A percentile compares a stretch with the other conserved stretches of the same genome.
Conservation (phyloP, 768 basidiomycete species). For the Pleurotus salmoneostramineus region DNA sequence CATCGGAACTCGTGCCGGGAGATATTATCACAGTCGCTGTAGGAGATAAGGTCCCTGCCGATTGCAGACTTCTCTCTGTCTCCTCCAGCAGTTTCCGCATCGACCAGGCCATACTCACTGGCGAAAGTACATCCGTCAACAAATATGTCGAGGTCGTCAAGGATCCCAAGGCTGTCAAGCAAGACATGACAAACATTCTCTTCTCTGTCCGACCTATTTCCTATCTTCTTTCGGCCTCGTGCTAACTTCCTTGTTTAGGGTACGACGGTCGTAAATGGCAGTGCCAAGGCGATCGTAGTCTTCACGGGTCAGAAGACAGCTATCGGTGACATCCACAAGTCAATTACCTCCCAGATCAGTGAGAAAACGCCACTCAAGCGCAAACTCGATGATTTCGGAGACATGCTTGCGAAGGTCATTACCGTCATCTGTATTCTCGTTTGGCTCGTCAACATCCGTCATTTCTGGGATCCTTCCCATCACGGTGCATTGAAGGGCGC, state of each 20-base stretch:
- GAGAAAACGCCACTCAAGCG: constrained; percentile 98
- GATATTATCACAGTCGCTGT: constrained; percentile 90
- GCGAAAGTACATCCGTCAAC: constrained; percentile 86
- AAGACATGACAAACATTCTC: constrained; percentile 96
- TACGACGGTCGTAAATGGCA: constrained; percentile 95
- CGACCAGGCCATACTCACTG: constrained; percentile 96
- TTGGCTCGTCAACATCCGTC: constrained; percentile 95
- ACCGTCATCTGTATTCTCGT: constrained; percentile 95
- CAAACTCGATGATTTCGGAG: constrained; percentile 97
- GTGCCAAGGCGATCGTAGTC: constrained; percentile 81
- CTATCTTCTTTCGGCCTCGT: neutral
- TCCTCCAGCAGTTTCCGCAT: constrained; percentile 92
- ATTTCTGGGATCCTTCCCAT: constrained; percentile 95
- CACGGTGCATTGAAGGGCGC: constrained; percentile 90
- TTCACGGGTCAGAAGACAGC: constrained; percentile 86
- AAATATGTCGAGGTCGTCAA: constrained; percentile 68
- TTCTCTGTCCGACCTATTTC: constrained; percentile 64
- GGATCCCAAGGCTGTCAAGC: constrained; percentile 85
- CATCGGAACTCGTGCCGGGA: constrained; percentile 89
- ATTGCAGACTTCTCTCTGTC: constrained; percentile 85
- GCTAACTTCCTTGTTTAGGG: constrained; percentile 45
- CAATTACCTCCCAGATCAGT: constrained; percentile 86
- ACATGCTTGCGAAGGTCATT: constrained; percentile 97
- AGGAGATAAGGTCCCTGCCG: constrained; percentile 94
- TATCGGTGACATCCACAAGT: constrained; percentile 96